Percentiles rank a stretch among this genome's conserved stretches.
phyloP scores from a whole-genome alignment of 306 rosid genomes.

The Dalbergia cochinchinensis region DNA sequence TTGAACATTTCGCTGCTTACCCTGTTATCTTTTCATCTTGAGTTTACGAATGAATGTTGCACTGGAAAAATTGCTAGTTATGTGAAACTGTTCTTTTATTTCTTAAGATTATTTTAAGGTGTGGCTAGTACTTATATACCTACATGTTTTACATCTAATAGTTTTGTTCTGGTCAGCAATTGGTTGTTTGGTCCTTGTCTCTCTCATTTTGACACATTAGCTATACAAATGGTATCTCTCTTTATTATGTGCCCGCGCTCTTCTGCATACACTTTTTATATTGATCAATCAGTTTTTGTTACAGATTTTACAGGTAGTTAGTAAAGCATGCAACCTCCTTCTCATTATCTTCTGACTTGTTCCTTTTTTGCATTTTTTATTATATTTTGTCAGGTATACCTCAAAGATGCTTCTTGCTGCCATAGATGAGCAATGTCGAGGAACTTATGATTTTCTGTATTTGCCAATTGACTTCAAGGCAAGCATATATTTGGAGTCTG shows the following conservation, averaged over 20 bases:
- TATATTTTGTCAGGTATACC: slow-evolving; percentile 68
- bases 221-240: slow-evolving; percentile 5
- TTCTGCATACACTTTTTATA: slow-evolving; percentile 1
- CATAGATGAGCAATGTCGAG: slow-evolving; percentile 84
- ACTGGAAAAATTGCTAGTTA: no score
- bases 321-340: slow-evolving; percentile 19
- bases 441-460: slow-evolving; percentile 89
- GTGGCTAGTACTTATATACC: background rate
- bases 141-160: background rate
- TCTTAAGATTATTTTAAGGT: no score
- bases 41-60: background rate
- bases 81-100: no score
- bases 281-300: slow-evolving; percentile 22
- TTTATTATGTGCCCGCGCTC: slow-evolving; percentile 30
- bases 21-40: slow-evolving; percentile 34
- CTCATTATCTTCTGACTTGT: slow-evolving; percentile 9
- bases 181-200: slow-evolving; percentile 24
- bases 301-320: slow-evolving; percentile 12
- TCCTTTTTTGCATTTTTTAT: slow-evolving; percentile 34
- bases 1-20: slow-evolving; percentile 33
- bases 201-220: slow-evolving; percentile 21
- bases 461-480: slow-evolving; percentile 92
- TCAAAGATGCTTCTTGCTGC: slow-evolving; percentile 93
- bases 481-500: slow-evolving; percentile 50
- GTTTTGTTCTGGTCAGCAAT: background rate